Base-by-base conservation (phyloP, 768 basidiomycete species). In the Suillus variegatus region DNA sequence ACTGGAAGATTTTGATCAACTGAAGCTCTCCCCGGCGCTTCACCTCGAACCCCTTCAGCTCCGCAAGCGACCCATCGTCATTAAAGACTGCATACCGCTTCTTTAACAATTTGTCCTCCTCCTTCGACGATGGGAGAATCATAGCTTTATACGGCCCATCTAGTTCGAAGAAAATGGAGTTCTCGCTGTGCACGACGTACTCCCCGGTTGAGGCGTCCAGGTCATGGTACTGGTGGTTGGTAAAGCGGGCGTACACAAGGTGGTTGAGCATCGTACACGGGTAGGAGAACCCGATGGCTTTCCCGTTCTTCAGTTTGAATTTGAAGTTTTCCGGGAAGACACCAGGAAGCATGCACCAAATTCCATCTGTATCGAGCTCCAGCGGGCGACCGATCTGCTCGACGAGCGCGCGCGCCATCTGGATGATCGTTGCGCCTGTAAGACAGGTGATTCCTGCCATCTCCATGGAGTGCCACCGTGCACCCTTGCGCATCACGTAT, bases 191-290 rank as follows among this genome's bases (percentile, higher is more conserved):
- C 36, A 99, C 80, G 22, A 81, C 81, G 77, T 97, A 98, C 67
- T 90, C 87, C 36, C 96, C 95, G 0, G 91, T 91, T 60, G 90
- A 88, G 8, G 86, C 85, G 73, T 98, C 89, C 25, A 97, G 82
- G 70, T 96, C 91, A 76, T 99, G 97, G 75, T 99, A 99, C 76
- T 99, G 97, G 68, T 99, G 87, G 72, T 99, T 99, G 62, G 97
- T 99, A 80, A 99, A 99, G 71, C 90, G 82, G 43, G 91, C 95
- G 72, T 99, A 86, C 49, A 99, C 97, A 67, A 99, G 89, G 73
- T 99, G 97, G 73, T 99, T 99, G 66, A 99, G 87, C 97, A 99
- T 99, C 6, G 96, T 99, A 78, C 97, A 99, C 0, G 97, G 97
- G 74, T 99, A 99, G 22, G 96, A 98, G 71, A 99, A 89, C 8